Conservation (phyloP, 495 filamentous ascomycete genomes). For the Chlorociboria aeruginascens region DNA sequence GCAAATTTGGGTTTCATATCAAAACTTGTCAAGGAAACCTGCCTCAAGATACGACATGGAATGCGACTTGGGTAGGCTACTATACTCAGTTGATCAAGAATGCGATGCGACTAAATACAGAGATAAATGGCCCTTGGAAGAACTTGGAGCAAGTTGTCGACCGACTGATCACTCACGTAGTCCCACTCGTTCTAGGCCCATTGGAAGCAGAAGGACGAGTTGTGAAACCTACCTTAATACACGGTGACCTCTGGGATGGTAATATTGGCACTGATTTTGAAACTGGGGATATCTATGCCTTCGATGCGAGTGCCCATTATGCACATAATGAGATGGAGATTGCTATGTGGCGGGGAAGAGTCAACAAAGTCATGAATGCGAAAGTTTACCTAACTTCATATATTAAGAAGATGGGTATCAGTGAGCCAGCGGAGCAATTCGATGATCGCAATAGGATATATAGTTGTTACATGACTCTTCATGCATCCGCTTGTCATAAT, state of each 20-base stretch:
- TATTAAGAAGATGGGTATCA: no score
- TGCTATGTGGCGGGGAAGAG: no score
- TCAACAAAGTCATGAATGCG: no score
- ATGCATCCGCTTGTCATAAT: no score
- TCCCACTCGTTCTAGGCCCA: constrained; percentile 23
- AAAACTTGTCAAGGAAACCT: constrained; percentile 24
- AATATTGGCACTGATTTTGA: constrained; percentile 25
- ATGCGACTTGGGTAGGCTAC: constrained; percentile 18
- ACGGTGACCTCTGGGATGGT: constrained; percentile 28
- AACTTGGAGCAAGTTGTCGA: constrained; percentile 12
- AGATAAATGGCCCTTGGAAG: constrained; percentile 9
- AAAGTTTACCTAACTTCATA: no score
- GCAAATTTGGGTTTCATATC: constrained; percentile 39
- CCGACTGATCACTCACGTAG: constrained; percentile 11
- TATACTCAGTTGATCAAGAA: constrained; percentile 13
- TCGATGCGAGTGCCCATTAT: constrained; percentile 35
- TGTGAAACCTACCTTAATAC: constrained; percentile 25
- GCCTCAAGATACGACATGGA: constrained; percentile 10
- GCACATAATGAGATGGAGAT: constrained; percentile 31
- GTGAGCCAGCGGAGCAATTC: no score
- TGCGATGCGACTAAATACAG: constrained; percentile 15
- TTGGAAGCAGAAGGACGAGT: constrained; percentile 17
- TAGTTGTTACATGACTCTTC: no score
- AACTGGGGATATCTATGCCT: constrained; percentile 26
- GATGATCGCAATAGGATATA: no score